Evolutionary conservation across 1,139 yeast species (phyloP), one percentile per base, ranked within the genome.

Genomic region (Scheffersomyces titani): DNA sequence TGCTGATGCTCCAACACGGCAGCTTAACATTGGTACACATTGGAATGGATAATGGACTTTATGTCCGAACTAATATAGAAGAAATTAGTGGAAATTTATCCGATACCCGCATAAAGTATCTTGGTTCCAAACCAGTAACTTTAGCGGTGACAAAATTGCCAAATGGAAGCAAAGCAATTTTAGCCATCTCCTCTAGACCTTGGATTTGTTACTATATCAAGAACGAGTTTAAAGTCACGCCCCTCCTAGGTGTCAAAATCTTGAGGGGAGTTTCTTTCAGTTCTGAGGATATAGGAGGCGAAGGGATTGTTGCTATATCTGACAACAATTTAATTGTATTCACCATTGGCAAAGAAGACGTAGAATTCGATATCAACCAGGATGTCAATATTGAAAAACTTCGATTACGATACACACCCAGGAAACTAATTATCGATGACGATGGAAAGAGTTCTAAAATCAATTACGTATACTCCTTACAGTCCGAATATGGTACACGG

Each of bases 21-120:
- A 60, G 54, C 5, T 30, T 59, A 49, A 52, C 62, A 56, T 59
- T 60, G 19, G 80, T 90, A 6, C 96, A 92, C 70, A 83, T 92
- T 53, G 98, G 98, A 1, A 79, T 93, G 78, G 82, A 77, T 24
- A 91, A 87, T 69, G 99, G 99, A 44, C 84, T 92, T 0, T 91
- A 89, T 71, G 87, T 88, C 2, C 77, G 88, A 40, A 84, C 92
- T 0, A 75, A 75, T 6, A 65, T 92, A 44, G 91, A 89, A 64
- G 70, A 72, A 0, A 67, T 77, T 3, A 78, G 88, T 2, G 98
- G 97, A 0, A 82, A 83, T 52, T 72, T 93, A 16, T 76, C 85
- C 0, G 89, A 88, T 60, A 84, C 93, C 0, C 77, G 90, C 61
- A 84, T 86, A n/a, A 87, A 89, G 67, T 92, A 87, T 67, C 73